These are phyloP conservation scores for Globisporangium irregulare DNA, from an alignment of 352 stramenopile genomes.

Conservation along the genomic window DNA sequence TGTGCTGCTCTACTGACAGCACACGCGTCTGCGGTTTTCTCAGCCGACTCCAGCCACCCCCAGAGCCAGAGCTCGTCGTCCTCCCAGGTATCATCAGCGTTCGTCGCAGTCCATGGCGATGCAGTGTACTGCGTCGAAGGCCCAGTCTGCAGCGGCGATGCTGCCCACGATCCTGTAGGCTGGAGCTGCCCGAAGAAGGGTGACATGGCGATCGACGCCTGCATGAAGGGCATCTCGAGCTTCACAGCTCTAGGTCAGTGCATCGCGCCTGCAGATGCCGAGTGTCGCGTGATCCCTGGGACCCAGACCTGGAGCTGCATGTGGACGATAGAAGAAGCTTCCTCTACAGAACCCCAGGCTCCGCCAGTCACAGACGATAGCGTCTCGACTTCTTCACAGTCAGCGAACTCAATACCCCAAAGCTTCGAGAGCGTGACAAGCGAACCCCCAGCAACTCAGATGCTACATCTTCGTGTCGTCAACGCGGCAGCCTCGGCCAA, in stretches of 20 bases:
- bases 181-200: conserved; percentile 28
- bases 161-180: conserved; percentile 20
- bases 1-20: conserved; percentile 14
- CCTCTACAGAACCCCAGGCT: not conserved
- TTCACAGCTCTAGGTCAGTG: conserved; percentile 22
- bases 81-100: not conserved
- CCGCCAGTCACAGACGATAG: not conserved
- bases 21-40: conserved; percentile 24
- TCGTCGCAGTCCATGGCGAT: conserved; percentile 20
- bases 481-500: not conserved
- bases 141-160: conserved; percentile 30
- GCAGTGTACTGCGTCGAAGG: conserved; percentile 41
- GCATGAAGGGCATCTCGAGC: conserved; percentile 24
- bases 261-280: conserved; percentile 23
- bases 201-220: conserved; percentile 28
- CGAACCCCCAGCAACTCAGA: not conserved
- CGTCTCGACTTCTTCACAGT: not conserved
- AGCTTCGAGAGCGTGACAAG: not conserved
- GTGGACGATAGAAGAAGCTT: conserved; percentile 1
- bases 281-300: conserved; percentile 9
- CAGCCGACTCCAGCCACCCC: conserved; percentile 2
- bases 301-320: conserved; percentile 9
- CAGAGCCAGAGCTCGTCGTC: conserved; percentile 23
- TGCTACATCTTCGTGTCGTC: not conserved
- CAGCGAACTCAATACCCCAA: conserved; percentile 3